phyloP scores from a whole-genome alignment of 495 filamentous ascomycete species.

The Neurospora sp. region DNA sequence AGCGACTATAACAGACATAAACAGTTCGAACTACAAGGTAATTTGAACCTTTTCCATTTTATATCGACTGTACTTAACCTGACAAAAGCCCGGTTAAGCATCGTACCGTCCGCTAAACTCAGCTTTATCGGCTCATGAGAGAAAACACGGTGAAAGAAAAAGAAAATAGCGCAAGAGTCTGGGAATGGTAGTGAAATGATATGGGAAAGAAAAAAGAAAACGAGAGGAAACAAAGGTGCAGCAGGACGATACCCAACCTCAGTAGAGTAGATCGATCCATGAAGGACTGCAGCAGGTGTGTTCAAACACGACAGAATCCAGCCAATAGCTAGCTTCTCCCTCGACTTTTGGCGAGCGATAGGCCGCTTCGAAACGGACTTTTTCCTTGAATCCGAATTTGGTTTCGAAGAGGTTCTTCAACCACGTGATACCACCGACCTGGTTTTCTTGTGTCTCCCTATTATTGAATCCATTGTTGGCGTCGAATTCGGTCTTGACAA shows the following conservation, averaged over 20 bases:
- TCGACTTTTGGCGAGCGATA: constrained; percentile 6
- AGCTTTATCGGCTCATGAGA: background rate
- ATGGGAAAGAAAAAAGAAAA: background rate
- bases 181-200: background rate
- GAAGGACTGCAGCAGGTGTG: constrained; percentile 10
- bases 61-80: background rate
- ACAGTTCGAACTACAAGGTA: background rate
- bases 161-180: background rate
- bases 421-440: constrained; percentile 19
- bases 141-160: background rate
- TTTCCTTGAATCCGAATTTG: constrained; percentile 13
- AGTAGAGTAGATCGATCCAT: background rate
- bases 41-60: background rate
- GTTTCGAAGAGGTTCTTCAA: constrained; percentile 16
- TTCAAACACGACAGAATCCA: constrained; percentile 20
- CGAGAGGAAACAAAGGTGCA: background rate
- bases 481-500: constrained; percentile 10
- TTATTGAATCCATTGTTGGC: background rate
- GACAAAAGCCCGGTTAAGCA: background rate
- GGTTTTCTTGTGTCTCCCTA: constrained; percentile 2
- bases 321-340: constrained; percentile 7
- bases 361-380: constrained; percentile 7
- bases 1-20: background rate
- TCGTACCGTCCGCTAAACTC: background rate
- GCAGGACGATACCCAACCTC: background rate